These are phyloP conservation scores for Datura wrightii DNA, from an alignment of 257 asterid species.

Conservation along the genomic window DNA sequence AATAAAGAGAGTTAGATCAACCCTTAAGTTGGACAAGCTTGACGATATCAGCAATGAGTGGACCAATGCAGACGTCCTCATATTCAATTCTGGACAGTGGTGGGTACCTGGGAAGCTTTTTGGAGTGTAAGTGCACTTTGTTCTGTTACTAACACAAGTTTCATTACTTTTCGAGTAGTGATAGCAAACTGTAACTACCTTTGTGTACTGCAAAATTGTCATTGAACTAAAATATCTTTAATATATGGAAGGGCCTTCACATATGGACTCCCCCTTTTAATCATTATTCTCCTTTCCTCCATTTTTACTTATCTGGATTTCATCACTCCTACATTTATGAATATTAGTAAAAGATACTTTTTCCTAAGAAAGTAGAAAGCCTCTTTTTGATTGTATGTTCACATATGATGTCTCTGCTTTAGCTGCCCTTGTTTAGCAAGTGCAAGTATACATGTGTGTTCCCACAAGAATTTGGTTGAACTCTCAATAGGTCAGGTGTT, in stretches of 20 bases:
- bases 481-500: conserved; percentile 3
- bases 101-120: conserved; percentile 82
- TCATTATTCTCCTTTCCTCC: neutral
- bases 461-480: neutral
- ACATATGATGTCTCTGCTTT: neutral
- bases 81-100: conserved; percentile 85
- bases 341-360: neutral
- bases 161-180: neutral
- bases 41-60: conserved; percentile 73
- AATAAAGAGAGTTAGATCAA: conserved; percentile 67
- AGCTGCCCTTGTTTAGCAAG: neutral
- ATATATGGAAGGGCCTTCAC: neutral
- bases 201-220: neutral
- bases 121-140: conserved; percentile 57
- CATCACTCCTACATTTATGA: conserved; percentile 2
- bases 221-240: neutral
- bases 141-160: neutral
- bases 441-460: neutral
- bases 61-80: conserved; percentile 69
- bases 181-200: neutral
- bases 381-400: conserved; percentile 9
- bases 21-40: conserved; percentile 61
- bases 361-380: neutral
- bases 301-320: neutral
- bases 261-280: conserved; percentile 17